These are phyloP conservation scores for Celoporthe dispersa DNA, from an alignment of 2,329 filamentous ascomycete genomes.

Conservation along the genomic window DNA sequence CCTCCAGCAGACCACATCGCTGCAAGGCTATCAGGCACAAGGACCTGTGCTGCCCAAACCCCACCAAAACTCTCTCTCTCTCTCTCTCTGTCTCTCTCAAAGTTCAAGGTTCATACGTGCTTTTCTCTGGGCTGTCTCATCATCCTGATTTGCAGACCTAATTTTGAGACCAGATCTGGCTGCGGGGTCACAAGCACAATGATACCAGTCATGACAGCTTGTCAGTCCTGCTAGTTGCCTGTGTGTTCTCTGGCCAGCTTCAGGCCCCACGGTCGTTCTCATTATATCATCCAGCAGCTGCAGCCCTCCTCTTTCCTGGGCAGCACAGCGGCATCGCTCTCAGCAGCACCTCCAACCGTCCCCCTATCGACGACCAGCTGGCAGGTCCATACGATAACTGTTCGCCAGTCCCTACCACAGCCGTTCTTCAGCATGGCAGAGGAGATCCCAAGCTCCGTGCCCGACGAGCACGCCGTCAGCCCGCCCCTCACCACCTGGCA, in stretches of 20 bases:
- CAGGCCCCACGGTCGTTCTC: neutral
- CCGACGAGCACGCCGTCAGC: constrained; percentile 17
- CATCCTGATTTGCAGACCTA: neutral
- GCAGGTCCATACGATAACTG: neutral
- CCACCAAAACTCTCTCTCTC: neutral
- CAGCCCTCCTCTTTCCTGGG: too few relatives aligned
- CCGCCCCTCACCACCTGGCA: constrained; percentile 20
- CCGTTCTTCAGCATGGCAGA: constrained; percentile 22
- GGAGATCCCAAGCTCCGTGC: constrained; percentile 6
- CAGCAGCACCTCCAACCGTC: too few relatives aligned
- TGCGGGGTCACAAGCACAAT: neutral
- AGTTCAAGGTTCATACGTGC: neutral
- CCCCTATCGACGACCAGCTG: neutral
- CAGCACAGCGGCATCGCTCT: too few relatives aligned
- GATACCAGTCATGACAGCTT: constrained; percentile 6
- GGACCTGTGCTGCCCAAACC: neutral
- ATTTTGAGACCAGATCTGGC: neutral
- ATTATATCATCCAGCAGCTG: neutral
- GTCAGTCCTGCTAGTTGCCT: neutral
- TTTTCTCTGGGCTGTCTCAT: neutral
- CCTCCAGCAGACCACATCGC: neutral
- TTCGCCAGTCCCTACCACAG: neutral
- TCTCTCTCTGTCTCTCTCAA: neutral
- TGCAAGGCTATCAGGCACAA: neutral
- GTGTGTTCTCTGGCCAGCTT: neutral